A percentile compares a stretch with the other conserved stretches of the same genome.
phyloP scores from a whole-genome alignment of 495 filamentous ascomycete species.

The Penicillium dipodomyicola region DNA sequence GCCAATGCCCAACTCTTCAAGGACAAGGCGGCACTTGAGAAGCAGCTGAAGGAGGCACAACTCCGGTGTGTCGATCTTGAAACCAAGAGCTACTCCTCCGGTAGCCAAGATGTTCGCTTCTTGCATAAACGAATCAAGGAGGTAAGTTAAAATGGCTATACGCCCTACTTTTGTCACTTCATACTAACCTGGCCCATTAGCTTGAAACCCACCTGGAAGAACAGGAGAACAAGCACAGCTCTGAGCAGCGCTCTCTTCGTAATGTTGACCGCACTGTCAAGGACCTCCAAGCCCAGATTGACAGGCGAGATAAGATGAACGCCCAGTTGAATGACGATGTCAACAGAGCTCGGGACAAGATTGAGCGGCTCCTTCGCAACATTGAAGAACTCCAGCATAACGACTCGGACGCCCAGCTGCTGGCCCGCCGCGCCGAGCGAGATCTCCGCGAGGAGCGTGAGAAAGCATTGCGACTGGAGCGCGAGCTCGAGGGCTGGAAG shows the following conservation, averaged over 20 bases:
- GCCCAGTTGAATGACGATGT: slow-evolving; percentile 78
- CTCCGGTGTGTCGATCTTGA: slow-evolving; percentile 87
- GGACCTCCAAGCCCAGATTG: slow-evolving; percentile 89
- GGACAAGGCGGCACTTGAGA: slow-evolving; percentile 88
- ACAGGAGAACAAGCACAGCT: slow-evolving; percentile 71
- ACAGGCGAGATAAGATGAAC: slow-evolving; percentile 84
- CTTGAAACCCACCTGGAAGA: slow-evolving; percentile 89
- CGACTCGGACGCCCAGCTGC: slow-evolving; percentile 75
- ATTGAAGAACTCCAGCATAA: slow-evolving; percentile 91
- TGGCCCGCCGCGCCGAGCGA: slow-evolving; percentile 78
- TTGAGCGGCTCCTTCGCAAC: slow-evolving; percentile 79
- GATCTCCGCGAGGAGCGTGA: slow-evolving; percentile 89
- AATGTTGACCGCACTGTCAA: slow-evolving; percentile 94
- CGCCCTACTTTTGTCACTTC: not conserved
- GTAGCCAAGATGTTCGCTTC: slow-evolving; percentile 93
- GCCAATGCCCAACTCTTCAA: slow-evolving; percentile 79
- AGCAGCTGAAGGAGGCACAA: slow-evolving; percentile 87
- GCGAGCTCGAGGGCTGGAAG: slow-evolving; percentile 87
- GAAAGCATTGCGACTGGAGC: slow-evolving; percentile 74
- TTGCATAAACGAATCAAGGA: slow-evolving; percentile 93
- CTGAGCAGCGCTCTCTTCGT: slow-evolving; percentile 80
- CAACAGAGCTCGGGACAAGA: slow-evolving; percentile 77
- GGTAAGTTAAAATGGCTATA: slow-evolving; percentile 50
- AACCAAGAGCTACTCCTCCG: slow-evolving; percentile 92
- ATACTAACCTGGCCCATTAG: slow-evolving; percentile 46